phyloP scores from a whole-genome alignment of 1,284 basidiomycete genomes.

The Pyrrhoderma noxium region DNA sequence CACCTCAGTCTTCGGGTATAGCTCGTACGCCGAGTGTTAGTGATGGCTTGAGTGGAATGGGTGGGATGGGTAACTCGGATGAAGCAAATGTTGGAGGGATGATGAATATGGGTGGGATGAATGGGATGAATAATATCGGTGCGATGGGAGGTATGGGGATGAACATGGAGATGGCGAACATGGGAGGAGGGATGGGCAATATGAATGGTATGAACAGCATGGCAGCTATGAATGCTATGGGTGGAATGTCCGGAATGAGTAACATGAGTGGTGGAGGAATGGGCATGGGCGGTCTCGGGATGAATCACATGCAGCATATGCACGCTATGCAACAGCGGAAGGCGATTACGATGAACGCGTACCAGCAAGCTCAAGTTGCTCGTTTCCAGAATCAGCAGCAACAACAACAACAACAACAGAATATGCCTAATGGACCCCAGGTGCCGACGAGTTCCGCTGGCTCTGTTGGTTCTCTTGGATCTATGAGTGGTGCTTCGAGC shows the following conservation, averaged over 20 bases:
- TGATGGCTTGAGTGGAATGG: neutral
- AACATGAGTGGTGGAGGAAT: conserved; percentile 16
- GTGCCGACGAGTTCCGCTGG: conserved; percentile 14
- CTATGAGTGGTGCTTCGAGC: too few species aligned
- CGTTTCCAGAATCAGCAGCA: conserved; percentile 15
- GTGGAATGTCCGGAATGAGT: conserved; percentile 8
- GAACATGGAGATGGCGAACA: neutral
- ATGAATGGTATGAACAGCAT: conserved; percentile 15
- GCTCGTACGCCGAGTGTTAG: conserved; percentile 3
- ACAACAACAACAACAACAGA: conserved; percentile 20
- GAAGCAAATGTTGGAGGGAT: neutral
- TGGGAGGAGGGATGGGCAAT: conserved; percentile 7
- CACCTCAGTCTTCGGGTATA: conserved; percentile 2
- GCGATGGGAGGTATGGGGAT: conserved; percentile 4
- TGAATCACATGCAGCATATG: conserved; percentile 18
- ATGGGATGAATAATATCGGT: neutral
- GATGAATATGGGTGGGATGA: neutral
- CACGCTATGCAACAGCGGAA: conserved; percentile 17
- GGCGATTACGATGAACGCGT: conserved; percentile 7
- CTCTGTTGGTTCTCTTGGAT: too few species aligned
- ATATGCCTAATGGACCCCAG: conserved; percentile 20
- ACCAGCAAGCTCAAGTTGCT: conserved; percentile 10
- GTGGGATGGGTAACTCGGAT: neutral
- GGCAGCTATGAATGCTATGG: conserved; percentile 4
- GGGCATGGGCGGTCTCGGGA: conserved; percentile 18